These are phyloP conservation scores for Vanderwaltozyma yarrowii DNA, from an alignment of 805 yeast genomes.

Conservation along the genomic window DNA sequence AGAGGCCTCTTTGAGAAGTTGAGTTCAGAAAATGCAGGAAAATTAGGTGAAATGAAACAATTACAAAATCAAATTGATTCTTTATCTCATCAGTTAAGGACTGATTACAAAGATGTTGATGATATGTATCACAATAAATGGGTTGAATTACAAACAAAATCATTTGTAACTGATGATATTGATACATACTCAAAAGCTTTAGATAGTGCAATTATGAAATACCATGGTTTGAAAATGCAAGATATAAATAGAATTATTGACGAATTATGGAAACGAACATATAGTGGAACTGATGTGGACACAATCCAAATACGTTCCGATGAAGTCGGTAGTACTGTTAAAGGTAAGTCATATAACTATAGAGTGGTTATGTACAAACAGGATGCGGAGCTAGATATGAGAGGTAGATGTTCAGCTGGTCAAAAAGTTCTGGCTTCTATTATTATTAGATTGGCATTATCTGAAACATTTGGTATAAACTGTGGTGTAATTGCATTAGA, in stretches of 20 bases:
- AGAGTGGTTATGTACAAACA: slow-evolving; percentile 92
- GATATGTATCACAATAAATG: slow-evolving; percentile 55
- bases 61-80: slow-evolving; percentile 57
- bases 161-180: slow-evolving; percentile 71
- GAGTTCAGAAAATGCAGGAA: slow-evolving; percentile 61
- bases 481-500: slow-evolving; percentile 95
- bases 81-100: slow-evolving; percentile 46
- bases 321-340: slow-evolving; percentile 32
- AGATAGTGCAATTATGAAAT: slow-evolving; percentile 89
- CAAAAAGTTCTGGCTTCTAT: slow-evolving; percentile 92
- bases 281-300: slow-evolving; percentile 92
- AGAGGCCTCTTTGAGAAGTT: slow-evolving; percentile 40
- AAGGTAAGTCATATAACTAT: slow-evolving; percentile 72
- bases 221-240: slow-evolving; percentile 83
- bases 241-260: slow-evolving; percentile 82
- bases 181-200: slow-evolving; percentile 74
- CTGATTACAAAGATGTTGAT: slow-evolving; percentile 66
- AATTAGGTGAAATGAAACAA: slow-evolving; percentile 78
- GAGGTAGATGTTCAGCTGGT: slow-evolving; percentile 98
- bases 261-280: slow-evolving; percentile 89
- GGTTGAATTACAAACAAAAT: slow-evolving; percentile 65
- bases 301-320: slow-evolving; percentile 81
- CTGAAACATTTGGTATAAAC: slow-evolving; percentile 90
- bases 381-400: slow-evolving; percentile 89
- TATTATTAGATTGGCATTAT: slow-evolving; percentile 79